Conservation (phyloP, 2,329 filamentous ascomycete species). For the Microcera coccophila region DNA sequence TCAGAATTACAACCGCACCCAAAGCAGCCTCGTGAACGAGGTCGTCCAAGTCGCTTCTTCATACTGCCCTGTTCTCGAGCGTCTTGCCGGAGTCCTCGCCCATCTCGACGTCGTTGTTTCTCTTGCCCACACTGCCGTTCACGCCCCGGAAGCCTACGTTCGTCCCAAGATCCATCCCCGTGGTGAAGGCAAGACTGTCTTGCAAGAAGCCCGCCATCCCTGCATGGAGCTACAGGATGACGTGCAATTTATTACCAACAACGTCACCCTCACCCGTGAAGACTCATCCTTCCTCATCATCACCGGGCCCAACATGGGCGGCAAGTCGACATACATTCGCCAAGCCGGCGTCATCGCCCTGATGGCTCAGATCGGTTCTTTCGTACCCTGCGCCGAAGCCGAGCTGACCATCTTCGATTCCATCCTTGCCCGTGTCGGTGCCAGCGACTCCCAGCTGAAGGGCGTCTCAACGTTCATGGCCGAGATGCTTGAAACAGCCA, state of each 20-base stretch:
- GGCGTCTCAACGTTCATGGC: constrained; percentile 99
- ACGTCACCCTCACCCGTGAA: constrained; percentile 75
- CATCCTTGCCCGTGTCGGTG: constrained; percentile 91
- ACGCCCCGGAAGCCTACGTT: constrained; percentile 88
- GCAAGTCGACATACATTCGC: constrained; percentile 96
- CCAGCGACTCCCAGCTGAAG: constrained; percentile 94
- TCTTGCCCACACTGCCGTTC: constrained; percentile 87
- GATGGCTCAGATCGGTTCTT: constrained; percentile 96
- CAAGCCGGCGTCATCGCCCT: constrained; percentile 95
- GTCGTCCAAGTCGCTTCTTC: constrained; percentile 91
- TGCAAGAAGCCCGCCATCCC: constrained; percentile 92
- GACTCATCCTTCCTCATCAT: constrained; percentile 91
- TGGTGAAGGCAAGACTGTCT: constrained; percentile 79
- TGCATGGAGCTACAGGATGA: constrained; percentile 99
- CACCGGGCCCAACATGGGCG: constrained; percentile 98
- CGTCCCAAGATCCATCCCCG: constrained; percentile 86
- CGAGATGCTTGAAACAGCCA: constrained; percentile 98
- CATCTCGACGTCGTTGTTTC: constrained; percentile 94
- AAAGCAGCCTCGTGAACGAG: constrained; percentile 84
- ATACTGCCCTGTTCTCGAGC: constrained; percentile 89
- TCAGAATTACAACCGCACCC: constrained; percentile 91
- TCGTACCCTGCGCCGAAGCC: constrained; percentile 86
- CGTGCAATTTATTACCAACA: constrained; percentile 97
- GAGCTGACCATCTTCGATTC: constrained; percentile 96
- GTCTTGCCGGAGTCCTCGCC: constrained; percentile 79